Evolutionary conservation across 2,329 filamentous ascomycete species (phyloP).

Genomic region (Fusarium nanum): DNA sequence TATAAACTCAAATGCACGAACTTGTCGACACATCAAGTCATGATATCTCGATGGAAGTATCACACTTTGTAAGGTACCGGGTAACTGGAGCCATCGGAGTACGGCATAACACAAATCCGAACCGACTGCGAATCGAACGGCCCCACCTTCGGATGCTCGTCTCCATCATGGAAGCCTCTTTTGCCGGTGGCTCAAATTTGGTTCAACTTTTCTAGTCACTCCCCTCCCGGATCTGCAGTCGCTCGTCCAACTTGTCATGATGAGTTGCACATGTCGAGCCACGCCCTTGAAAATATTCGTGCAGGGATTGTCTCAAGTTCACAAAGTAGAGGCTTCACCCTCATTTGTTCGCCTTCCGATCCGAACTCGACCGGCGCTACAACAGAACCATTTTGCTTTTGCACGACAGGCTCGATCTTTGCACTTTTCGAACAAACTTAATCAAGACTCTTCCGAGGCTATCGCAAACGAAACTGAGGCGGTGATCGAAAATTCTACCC

Average conservation of each 20-base stretch:
- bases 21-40: background rate
- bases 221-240: background rate
- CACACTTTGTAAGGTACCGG: background rate
- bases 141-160: constrained; percentile 40
- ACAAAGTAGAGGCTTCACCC: constrained; percentile 46
- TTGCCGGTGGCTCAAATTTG: constrained; percentile 30
- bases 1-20: background rate
- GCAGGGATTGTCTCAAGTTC: constrained; percentile 57
- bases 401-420: constrained; percentile 42
- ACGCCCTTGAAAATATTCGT: constrained; percentile 61
- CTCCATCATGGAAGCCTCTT: constrained; percentile 38
- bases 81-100: background rate
- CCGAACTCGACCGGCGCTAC: constrained; percentile 18
- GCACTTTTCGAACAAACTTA: constrained; percentile 34
- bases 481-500: background rate
- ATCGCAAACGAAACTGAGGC: background rate
- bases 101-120: constrained; percentile 28
- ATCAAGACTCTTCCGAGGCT: constrained; percentile 31
- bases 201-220: constrained; percentile 40
- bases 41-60: background rate
- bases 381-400: constrained; percentile 27
- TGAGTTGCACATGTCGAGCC: constrained; percentile 62
- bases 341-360: constrained; percentile 35
- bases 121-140: constrained; percentile 4
- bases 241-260: constrained; percentile 43